A percentile compares a stretch with the other conserved stretches of the same genome.
Conservation (phyloP, 2,329 filamentous ascomycete genomes). For the Mariannaea sp. region DNA sequence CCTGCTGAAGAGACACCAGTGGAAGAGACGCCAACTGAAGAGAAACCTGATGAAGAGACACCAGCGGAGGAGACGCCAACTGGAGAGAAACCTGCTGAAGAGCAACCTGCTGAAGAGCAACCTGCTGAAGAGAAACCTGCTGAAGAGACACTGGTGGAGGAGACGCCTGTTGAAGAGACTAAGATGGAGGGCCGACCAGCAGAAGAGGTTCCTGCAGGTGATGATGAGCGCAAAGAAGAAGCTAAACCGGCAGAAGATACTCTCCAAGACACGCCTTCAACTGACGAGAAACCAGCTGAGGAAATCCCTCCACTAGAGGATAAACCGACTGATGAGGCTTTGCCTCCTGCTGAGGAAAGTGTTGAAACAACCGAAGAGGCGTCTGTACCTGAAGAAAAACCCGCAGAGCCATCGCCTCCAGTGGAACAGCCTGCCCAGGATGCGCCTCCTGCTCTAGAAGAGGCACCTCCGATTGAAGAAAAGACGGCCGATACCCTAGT, state of each 20-base stretch:
- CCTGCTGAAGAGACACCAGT: slow-evolving; percentile 10
- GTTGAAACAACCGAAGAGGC: slow-evolving; percentile 3
- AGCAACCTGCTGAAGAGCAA: slow-evolving; percentile 12
- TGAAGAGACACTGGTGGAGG: slow-evolving; percentile 9
- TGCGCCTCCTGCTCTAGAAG: not conserved
- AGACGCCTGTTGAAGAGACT: slow-evolving; percentile 14
- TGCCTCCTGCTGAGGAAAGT: not conserved
- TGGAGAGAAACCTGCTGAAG: slow-evolving; percentile 12
- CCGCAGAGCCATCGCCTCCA: slow-evolving; percentile 5
- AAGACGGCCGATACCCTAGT: slow-evolving; percentile 21
- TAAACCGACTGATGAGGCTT: not conserved
- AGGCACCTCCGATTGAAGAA: slow-evolving; percentile 11
- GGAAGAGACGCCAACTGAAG: slow-evolving; percentile 15
- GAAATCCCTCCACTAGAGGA: slow-evolving; percentile 9
- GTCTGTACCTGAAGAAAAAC: slow-evolving; percentile 9
- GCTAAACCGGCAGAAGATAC: slow-evolving; percentile 27
- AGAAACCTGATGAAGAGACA: slow-evolving; percentile 15
- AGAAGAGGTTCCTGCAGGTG: slow-evolving; percentile 14
- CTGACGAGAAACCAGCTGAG: slow-evolving; percentile 24
- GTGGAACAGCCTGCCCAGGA: slow-evolving; percentile 12
- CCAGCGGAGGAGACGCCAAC: slow-evolving; percentile 3
- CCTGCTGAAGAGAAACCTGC: slow-evolving; percentile 14
- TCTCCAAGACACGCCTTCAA: slow-evolving; percentile 16
- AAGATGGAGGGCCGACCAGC: slow-evolving; percentile 11
- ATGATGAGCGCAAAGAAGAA: slow-evolving; percentile 15